A percentile compares a stretch with the other conserved stretches of the same genome.
These are phyloP conservation scores for Rhodotorula sp. DNA, from an alignment of 1,284 basidiomycete species.

Conservation along the genomic window DNA sequence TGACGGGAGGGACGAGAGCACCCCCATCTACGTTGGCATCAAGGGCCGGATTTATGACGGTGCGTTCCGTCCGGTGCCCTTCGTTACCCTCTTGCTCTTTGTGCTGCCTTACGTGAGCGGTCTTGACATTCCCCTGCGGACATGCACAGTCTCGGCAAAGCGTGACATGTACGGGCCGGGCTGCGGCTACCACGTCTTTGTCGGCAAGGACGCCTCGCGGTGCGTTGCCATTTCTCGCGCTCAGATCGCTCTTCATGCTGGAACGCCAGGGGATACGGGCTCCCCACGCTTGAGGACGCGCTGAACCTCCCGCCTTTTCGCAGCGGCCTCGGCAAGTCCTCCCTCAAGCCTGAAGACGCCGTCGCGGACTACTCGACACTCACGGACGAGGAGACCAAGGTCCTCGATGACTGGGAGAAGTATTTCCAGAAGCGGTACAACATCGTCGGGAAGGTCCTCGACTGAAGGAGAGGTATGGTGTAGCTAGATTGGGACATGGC, in stretches of 20 bases:
- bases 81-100: background rate
- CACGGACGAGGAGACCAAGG: conserved; percentile 73
- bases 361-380: conserved; percentile 81
- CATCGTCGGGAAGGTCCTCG: conserved; percentile 66
- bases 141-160: conserved; percentile 62
- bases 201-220: conserved; percentile 75
- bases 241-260: background rate
- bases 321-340: conserved; percentile 63
- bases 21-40: conserved; percentile 83
- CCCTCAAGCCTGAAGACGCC: conserved; percentile 83
- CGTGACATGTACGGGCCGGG: conserved; percentile 72
- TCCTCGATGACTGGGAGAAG: conserved; percentile 78
- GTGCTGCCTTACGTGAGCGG: background rate
- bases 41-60: conserved; percentile 57
- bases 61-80: background rate
- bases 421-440: conserved; percentile 82
- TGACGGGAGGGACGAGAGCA: conserved; percentile 65
- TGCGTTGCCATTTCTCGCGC: background rate
- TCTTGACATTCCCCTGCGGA: background rate
- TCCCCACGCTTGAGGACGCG: no score
- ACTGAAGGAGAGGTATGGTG: conserved; percentile 11
- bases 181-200: conserved; percentile 57
- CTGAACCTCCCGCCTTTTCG: no score
- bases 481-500: background rate
- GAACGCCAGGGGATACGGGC: no score